A percentile compares a stretch with the other conserved stretches of the same genome.
Evolutionary conservation across 768 basidiomycete genomes (phyloP).

Genomic region (Clathrus columnatus): DNA sequence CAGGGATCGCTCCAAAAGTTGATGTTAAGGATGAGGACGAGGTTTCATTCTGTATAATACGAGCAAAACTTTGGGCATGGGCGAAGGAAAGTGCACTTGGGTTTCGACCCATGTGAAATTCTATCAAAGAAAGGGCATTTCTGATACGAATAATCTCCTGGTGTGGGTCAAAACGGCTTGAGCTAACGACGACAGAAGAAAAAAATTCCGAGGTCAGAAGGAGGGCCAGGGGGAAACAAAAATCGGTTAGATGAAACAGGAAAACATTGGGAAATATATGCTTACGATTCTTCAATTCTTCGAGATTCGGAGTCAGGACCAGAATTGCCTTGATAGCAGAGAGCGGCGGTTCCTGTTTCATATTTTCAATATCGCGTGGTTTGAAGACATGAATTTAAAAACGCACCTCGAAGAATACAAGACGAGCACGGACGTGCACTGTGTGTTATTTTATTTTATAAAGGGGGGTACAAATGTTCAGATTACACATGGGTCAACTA

Average conservation of each 20-base stretch:
- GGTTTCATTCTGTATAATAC: background rate
- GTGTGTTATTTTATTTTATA: background rate
- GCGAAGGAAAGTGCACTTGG: too few relatives aligned
- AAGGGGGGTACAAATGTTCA: too few relatives aligned
- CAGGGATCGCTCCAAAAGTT: slow-evolving; percentile 29
- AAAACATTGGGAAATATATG: slow-evolving; percentile 12
- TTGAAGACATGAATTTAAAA: slow-evolving; percentile 3
- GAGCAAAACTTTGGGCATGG: background rate
- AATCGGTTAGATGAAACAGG: slow-evolving; percentile 10
- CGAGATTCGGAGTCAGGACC: background rate
- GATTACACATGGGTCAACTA: background rate
- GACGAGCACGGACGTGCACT: slow-evolving; percentile 87
- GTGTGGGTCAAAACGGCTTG: slow-evolving; percentile 37
- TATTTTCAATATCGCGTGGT: slow-evolving; percentile 13
- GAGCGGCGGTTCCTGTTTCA: slow-evolving; percentile 60
- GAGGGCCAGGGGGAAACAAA: background rate
- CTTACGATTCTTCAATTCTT: slow-evolving; percentile 15
- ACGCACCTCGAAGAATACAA: slow-evolving; percentile 70
- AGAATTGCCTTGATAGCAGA: slow-evolving; percentile 65
- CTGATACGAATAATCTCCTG: slow-evolving; percentile 61
- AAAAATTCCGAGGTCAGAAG: slow-evolving; percentile 21
- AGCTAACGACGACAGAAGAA: slow-evolving; percentile 17
- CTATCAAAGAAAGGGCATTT: slow-evolving; percentile 59
- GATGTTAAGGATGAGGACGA: background rate
- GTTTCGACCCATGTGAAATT: slow-evolving; percentile 27